Conservation (phyloP, 305 asterid species). For the Fraxinus greggii region DNA sequence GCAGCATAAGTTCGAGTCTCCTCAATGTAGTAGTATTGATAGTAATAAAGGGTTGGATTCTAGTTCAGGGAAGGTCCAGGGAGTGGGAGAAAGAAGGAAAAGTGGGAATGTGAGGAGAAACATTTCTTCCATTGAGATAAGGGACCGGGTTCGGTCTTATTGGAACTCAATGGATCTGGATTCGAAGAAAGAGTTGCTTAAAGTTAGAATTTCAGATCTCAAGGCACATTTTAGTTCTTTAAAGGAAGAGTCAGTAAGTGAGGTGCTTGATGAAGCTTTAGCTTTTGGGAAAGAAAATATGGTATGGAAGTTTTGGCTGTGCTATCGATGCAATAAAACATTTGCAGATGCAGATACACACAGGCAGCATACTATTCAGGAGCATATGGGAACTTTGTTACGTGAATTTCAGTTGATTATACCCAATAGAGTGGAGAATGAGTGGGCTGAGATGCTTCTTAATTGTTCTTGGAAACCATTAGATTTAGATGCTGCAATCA, state of each 20-base stretch:
- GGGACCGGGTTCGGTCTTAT: conserved; percentile 61
- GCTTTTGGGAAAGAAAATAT: conserved; percentile 56
- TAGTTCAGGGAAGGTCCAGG: conserved; percentile 48
- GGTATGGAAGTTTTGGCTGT: conserved; percentile 69
- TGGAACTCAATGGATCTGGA: conserved; percentile 74
- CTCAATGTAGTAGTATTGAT: conserved; percentile 21
- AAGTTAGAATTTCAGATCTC: conserved; percentile 53
- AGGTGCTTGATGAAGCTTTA: conserved; percentile 57
- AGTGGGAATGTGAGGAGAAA: conserved; percentile 42
- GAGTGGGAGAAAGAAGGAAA: conserved; percentile 66
- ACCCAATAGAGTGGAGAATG: conserved; percentile 69
- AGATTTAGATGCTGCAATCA: conserved; percentile 59
- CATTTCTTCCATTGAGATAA: conserved; percentile 62
- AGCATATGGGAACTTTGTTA: conserved; percentile 65
- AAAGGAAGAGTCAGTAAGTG: conserved; percentile 41
- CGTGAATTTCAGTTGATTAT: conserved; percentile 68
- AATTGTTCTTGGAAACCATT: conserved; percentile 82
- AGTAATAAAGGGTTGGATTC: conserved; percentile 48
- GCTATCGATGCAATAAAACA: conserved; percentile 71
- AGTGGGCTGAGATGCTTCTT: conserved; percentile 90
- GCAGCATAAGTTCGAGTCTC: conserved; percentile 20
- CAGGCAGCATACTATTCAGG: conserved; percentile 63
- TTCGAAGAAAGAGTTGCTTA: conserved; percentile 59
- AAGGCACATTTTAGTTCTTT: conserved; percentile 58
- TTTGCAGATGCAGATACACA: conserved; percentile 49